Evolutionary conservation across 306 rosid species (phyloP).

Genomic region (Styphnolobium japonicum): DNA sequence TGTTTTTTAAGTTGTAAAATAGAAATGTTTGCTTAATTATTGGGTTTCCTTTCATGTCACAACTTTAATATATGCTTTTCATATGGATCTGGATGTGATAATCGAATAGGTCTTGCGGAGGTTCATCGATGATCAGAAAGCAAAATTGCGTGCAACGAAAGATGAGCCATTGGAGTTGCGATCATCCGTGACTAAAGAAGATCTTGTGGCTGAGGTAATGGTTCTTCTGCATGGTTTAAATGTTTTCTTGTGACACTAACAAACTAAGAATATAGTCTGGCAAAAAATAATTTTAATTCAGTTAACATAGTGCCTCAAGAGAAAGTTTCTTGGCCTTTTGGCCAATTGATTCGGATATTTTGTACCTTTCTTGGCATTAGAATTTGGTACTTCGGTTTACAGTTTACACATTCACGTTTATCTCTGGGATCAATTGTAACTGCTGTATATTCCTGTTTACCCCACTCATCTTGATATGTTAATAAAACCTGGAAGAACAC

Average conservation of each 20-base stretch:
- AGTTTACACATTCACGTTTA: too few relatives aligned
- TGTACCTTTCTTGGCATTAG: too few relatives aligned
- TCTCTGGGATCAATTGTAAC: too few relatives aligned
- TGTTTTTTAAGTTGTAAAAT: neutral
- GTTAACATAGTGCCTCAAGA: too few relatives aligned
- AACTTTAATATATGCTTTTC: neutral
- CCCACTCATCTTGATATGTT: too few relatives aligned
- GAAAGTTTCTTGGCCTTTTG: neutral
- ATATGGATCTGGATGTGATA: neutral
- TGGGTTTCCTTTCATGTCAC: neutral
- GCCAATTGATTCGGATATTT: neutral
- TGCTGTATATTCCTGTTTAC: too few relatives aligned
- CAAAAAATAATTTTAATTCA: too few relatives aligned
- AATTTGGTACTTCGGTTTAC: too few relatives aligned
- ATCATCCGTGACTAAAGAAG: constrained; percentile 46
- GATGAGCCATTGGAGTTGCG: constrained; percentile 61
- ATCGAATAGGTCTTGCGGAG: constrained; percentile 50
- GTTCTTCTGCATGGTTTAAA: neutral
- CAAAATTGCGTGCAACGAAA: constrained; percentile 48
- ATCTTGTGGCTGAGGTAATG: constrained; percentile 53
- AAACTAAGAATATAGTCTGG: neutral
- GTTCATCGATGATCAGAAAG: too few relatives aligned
- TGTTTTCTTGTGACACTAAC: neutral
- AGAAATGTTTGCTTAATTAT: neutral
- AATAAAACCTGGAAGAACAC: too few relatives aligned